Conservation (phyloP, 768 basidiomycete genomes). For the Thelephora aurantiotincta region DNA sequence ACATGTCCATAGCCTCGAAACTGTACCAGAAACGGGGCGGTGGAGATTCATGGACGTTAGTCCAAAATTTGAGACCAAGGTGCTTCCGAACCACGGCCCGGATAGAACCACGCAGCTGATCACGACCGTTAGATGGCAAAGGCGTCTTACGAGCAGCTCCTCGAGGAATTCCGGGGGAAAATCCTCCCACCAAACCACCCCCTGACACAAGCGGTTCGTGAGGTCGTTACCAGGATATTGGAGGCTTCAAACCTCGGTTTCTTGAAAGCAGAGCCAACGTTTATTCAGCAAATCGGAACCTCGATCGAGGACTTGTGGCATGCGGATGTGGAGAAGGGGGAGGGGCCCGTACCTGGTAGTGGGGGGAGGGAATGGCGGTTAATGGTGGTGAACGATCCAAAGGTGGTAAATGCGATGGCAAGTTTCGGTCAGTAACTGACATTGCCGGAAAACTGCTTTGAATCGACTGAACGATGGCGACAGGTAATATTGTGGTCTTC, state of each 20-base stretch:
- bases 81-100: conserved; percentile 14
- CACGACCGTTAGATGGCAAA: conserved; percentile 26
- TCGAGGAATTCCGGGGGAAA: conserved; percentile 33
- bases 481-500: conserved; percentile 73
- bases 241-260: conserved; percentile 58
- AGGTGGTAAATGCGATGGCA: conserved; percentile 67
- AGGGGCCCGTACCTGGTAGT: conserved; percentile 11
- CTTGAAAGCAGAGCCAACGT: conserved; percentile 22
- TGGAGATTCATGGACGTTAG: conserved; percentile 80
- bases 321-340: conserved; percentile 9
- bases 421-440: conserved; percentile 35
- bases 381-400: conserved; percentile 61
- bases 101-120: neutral
- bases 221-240: conserved; percentile 56
- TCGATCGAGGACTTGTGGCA: conserved; percentile 17
- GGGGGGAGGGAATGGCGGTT: conserved; percentile 43
- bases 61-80: conserved; percentile 39
- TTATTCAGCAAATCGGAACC: conserved; percentile 10
- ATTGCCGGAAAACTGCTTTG: neutral
- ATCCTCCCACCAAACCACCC: conserved; percentile 60
- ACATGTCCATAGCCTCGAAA: conserved; percentile 45
- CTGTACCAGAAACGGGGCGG: conserved; percentile 75
- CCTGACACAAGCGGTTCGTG: conserved; percentile 48
- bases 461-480: neutral
- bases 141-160: conserved; percentile 26